Conservation (phyloP, 2,329 filamentous ascomycete genomes). For the Fusarium secorum region DNA sequence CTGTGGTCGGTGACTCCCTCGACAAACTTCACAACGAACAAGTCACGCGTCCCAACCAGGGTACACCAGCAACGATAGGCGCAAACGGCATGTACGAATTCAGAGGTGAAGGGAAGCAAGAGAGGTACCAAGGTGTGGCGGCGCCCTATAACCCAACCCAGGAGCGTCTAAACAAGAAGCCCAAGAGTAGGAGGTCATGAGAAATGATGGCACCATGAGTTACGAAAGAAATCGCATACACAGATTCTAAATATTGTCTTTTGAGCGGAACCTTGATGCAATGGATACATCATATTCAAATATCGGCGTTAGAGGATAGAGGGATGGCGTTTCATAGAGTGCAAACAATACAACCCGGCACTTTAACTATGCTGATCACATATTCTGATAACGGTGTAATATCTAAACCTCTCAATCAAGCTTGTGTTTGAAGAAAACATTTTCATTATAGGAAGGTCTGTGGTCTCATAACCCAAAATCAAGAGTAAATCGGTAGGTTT, state of each 20-base stretch:
- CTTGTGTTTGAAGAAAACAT: not conserved
- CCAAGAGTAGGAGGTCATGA: slow-evolving; percentile 45
- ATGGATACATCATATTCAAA: slow-evolving; percentile 4
- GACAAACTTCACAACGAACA: slow-evolving; percentile 88
- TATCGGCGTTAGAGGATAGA: slow-evolving; percentile 28
- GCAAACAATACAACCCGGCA: slow-evolving; percentile 13
- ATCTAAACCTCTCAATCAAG: not conserved
- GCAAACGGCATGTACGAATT: slow-evolving; percentile 61
- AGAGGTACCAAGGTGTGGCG: slow-evolving; percentile 60
- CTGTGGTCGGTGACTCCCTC: slow-evolving; percentile 79
- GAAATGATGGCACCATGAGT: slow-evolving; percentile 19
- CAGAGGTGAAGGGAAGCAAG: slow-evolving; percentile 54
- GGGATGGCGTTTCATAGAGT: slow-evolving; percentile 5
- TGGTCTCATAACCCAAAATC: not conserved
- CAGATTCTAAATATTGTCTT: slow-evolving; percentile 2
- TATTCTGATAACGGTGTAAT: not conserved
- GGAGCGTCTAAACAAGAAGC: slow-evolving; percentile 56
- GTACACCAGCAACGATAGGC: slow-evolving; percentile 56
- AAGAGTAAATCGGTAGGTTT: not conserved
- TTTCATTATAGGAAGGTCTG: no score
- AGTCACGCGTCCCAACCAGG: slow-evolving; percentile 67
- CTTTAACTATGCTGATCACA: not conserved
- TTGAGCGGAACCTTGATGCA: slow-evolving; percentile 16
- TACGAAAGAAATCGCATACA: slow-evolving; percentile 13
- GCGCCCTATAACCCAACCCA: slow-evolving; percentile 63